Evolutionary conservation across 2,329 filamentous ascomycete genomes (phyloP).

Genomic region (Phoma herbarum): DNA sequence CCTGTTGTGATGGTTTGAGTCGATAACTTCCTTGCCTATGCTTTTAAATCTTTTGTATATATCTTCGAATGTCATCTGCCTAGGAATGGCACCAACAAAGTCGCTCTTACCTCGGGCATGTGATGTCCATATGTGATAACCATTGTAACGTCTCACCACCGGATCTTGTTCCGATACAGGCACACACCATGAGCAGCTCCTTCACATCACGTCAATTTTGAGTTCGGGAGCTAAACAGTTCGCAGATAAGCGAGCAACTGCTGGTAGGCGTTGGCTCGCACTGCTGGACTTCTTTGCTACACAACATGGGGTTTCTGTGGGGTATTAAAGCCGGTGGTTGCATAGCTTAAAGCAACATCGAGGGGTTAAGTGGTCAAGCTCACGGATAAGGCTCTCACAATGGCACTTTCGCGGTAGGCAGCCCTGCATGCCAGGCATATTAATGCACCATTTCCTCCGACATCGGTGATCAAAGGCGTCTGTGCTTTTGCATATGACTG

Average conservation of each 20-base stretch:
- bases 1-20: slow-evolving; percentile 13
- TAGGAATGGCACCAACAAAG: background rate
- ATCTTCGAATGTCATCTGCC: slow-evolving; percentile 11
- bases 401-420: too few relatives aligned
- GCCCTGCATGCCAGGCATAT: too few relatives aligned
- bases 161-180: too few relatives aligned
- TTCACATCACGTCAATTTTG: background rate
- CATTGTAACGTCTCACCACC: too few relatives aligned
- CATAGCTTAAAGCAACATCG: too few relatives aligned
- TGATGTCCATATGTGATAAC: background rate
- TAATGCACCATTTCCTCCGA: too few relatives aligned
- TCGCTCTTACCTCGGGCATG: background rate
- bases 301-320: background rate
- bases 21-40: slow-evolving; percentile 7
- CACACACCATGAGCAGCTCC: too few relatives aligned
- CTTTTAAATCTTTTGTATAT: slow-evolving; percentile 12
- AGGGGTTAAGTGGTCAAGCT: too few relatives aligned
- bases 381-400: too few relatives aligned
- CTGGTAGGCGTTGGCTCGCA: background rate
- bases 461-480: too few relatives aligned
- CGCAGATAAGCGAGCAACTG: background rate
- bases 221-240: background rate
- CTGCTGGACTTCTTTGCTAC: background rate
- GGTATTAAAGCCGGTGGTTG: background rate
- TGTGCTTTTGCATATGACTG: too few relatives aligned